Percentiles rank a stretch among this genome's conserved stretches.
phyloP scores from a whole-genome alignment of 768 basidiomycete genomes.

The Boletus reticuloceps region DNA sequence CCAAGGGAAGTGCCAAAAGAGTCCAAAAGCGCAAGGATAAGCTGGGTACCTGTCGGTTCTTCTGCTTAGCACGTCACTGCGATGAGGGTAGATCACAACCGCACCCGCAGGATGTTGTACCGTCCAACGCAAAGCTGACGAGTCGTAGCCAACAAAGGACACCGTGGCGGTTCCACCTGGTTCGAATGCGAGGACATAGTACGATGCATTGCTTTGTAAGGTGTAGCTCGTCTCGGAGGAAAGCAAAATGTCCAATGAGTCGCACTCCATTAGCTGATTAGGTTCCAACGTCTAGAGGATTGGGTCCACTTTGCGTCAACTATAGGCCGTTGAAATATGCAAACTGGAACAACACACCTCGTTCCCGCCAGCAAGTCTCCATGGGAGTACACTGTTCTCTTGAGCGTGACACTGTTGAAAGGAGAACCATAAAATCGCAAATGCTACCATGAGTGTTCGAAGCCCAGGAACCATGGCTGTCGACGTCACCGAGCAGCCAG shows the following conservation, averaged over 20 bases:
- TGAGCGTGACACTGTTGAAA: conserved; percentile 2
- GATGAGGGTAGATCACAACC: conserved; percentile 9
- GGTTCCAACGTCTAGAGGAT: too few species aligned
- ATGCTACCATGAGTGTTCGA: conserved; percentile 1
- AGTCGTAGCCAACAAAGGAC: conserved; percentile 34
- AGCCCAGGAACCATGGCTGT: conserved; percentile 11
- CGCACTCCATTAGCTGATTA: conserved; percentile 14
- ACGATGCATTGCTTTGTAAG: conserved; percentile 27
- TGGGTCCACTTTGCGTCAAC: not conserved
- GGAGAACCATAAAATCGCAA: not conserved
- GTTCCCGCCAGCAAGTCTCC: not conserved
- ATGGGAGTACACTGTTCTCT: not conserved
- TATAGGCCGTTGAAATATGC: not conserved
- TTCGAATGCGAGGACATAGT: conserved; percentile 42
- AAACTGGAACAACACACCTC: conserved; percentile 3
- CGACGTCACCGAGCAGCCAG: conserved; percentile 2
- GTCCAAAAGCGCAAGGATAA: conserved; percentile 47
- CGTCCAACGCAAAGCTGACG: conserved; percentile 36
- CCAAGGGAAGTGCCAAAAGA: conserved; percentile 43
- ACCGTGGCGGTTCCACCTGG: conserved; percentile 35
- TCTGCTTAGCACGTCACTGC: not conserved
- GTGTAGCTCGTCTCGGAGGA: not conserved
- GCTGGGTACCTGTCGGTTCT: conserved; percentile 34
- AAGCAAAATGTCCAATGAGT: conserved; percentile 8
- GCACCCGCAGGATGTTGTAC: conserved; percentile 40